Evolutionary conservation across 257 asterid genomes (phyloP).

Genomic region (Gardenia jasminoides): DNA sequence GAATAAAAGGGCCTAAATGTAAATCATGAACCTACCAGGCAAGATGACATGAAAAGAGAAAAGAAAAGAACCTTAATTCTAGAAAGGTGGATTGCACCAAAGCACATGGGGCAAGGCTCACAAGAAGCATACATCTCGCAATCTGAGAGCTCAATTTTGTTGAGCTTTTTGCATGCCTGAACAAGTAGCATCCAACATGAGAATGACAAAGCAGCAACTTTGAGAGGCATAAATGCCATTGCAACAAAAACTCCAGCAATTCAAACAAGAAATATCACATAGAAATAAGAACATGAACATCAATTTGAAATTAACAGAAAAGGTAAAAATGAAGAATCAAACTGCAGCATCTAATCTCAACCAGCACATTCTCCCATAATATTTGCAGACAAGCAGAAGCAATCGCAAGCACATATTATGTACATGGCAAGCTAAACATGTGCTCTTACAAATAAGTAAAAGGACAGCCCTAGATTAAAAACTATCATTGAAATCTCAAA

Average conservation of each 20-base stretch:
- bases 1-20: neutral
- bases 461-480: neutral
- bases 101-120: constrained; percentile 98
- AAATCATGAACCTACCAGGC: neutral
- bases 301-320: no score
- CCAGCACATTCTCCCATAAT: neutral
- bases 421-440: neutral
- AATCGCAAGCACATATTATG: neutral
- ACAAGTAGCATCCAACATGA: constrained; percentile 11
- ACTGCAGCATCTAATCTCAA: neutral
- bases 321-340: neutral
- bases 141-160: constrained; percentile 83
- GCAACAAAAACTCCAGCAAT: neutral
- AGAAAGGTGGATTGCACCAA: constrained; percentile 98
- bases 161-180: constrained; percentile 97
- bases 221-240: neutral
- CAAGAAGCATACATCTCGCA: constrained; percentile 97
- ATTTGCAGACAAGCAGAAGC: neutral
- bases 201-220: constrained; percentile 5
- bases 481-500: neutral
- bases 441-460: neutral
- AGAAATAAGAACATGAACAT: neutral
- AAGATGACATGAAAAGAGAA: neutral
- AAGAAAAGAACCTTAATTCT: constrained; percentile 60
- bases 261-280: neutral